Conservation (phyloP, 768 basidiomycete genomes). For the Mycena chlorophos region DNA sequence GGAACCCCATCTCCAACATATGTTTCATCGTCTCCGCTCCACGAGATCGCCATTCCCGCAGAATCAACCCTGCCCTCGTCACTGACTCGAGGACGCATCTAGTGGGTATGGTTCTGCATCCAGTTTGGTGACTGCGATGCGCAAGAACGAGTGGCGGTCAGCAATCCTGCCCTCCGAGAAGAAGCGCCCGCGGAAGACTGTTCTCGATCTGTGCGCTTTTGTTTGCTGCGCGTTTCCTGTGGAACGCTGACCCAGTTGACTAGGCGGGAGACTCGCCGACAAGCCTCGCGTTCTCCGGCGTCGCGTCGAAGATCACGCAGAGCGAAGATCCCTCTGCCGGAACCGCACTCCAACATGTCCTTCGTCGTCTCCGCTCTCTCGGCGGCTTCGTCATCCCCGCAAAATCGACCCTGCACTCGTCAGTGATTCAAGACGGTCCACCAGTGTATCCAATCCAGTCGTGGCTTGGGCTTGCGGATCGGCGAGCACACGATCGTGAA, state of each 20-base stretch:
- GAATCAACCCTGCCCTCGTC: conserved; percentile 57
- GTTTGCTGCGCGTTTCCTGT: too few relatives aligned
- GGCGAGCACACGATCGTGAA: conserved; percentile 65
- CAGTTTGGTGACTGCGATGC: conserved; percentile 66
- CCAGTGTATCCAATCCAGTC: conserved; percentile 53
- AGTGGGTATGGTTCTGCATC: conserved; percentile 52
- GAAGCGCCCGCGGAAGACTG: too few relatives aligned
- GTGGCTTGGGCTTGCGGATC: conserved; percentile 63
- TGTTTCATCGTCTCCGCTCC: too few relatives aligned
- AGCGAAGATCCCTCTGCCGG: neutral
- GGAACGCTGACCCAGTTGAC: too few relatives aligned
- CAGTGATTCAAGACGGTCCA: conserved; percentile 49
- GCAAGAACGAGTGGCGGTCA: conserved; percentile 59
- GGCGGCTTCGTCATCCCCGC: conserved; percentile 46
- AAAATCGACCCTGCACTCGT: conserved; percentile 57
- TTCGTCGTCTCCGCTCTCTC: conserved; percentile 53
- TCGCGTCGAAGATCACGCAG: too few relatives aligned
- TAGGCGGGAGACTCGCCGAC: too few relatives aligned
- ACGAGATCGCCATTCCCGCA: too few relatives aligned
- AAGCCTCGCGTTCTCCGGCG: too few relatives aligned
- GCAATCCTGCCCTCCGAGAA: too few relatives aligned
- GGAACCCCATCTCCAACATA: too few relatives aligned
- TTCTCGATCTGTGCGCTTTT: too few relatives aligned
- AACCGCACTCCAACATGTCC: conserved; percentile 64
- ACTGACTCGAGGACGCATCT: conserved; percentile 52